Conservation (phyloP, 805 yeast genomes). For the Ogataea naganishii region DNA sequence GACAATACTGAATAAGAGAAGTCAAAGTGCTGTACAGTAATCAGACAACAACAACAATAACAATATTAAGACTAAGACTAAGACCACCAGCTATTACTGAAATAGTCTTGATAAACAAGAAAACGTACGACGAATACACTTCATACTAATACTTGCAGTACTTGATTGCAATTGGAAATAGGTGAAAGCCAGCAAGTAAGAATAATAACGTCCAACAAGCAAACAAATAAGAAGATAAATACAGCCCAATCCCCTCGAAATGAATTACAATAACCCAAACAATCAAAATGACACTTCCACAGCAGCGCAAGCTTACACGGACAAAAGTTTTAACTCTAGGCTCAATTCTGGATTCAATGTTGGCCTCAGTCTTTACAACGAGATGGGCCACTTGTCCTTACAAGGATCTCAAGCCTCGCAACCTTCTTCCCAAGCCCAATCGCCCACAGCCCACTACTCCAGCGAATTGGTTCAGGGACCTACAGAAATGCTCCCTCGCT, state of each 20-base stretch:
- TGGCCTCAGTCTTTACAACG: too few species aligned
- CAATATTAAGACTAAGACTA: not conserved
- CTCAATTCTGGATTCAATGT: too few species aligned
- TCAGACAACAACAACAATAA: not conserved
- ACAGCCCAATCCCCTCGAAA: too few species aligned
- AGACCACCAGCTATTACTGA: not conserved
- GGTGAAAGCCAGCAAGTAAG: constrained; percentile 1
- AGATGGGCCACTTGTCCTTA: too few species aligned
- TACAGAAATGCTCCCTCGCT: too few species aligned
- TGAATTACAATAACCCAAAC: not conserved
- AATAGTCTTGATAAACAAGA: not conserved
- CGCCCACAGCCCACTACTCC: too few species aligned
- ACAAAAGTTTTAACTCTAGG: not conserved
- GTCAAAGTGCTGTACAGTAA: not conserved
- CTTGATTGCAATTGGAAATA: not conserved
- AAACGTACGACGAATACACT: constrained; percentile 1
- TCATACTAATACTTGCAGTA: not conserved
- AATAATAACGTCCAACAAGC: not conserved
- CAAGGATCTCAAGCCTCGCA: too few species aligned
- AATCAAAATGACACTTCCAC: not conserved
- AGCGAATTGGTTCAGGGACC: too few species aligned
- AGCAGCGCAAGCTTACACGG: not conserved
- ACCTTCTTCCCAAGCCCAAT: too few species aligned
- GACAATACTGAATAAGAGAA: not conserved
- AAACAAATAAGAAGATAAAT: too few species aligned